Evolutionary conservation across 371 early-diverging fungal genomes (phyloP).

Genomic region (Choanephora cucurbitarum): DNA sequence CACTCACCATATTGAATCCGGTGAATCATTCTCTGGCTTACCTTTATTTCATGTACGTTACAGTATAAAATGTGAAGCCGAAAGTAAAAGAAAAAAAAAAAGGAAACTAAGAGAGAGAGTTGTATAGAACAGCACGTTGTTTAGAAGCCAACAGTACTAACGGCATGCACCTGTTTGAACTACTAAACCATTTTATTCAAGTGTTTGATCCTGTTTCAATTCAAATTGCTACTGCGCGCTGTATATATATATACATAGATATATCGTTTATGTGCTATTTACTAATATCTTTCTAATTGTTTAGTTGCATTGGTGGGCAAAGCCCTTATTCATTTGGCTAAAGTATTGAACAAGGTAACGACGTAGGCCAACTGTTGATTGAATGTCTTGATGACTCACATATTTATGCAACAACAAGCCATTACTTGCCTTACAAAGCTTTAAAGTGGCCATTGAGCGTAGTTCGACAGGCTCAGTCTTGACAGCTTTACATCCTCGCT

Average conservation of each 20-base stretch:
- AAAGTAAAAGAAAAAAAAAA: too few relatives aligned
- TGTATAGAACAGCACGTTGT: slow-evolving; percentile 46
- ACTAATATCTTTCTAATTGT: background rate
- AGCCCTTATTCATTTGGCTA: slow-evolving; percentile 47
- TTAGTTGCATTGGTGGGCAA: slow-evolving; percentile 49
- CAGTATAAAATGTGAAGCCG: too few relatives aligned
- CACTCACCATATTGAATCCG: slow-evolving; percentile 61
- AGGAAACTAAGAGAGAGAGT: too few relatives aligned
- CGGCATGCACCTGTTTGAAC: slow-evolving; percentile 33
- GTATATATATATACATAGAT: slow-evolving; percentile 26
- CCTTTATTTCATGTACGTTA: slow-evolving; percentile 62
- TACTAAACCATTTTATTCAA: slow-evolving; percentile 44
- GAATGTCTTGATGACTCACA: too few relatives aligned
- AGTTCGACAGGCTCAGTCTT: slow-evolving; percentile 47
- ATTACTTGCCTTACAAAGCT: slow-evolving; percentile 43
- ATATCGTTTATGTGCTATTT: too few relatives aligned
- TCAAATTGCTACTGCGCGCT: slow-evolving; percentile 39
- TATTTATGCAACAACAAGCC: too few relatives aligned
- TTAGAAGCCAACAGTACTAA: slow-evolving; percentile 25
- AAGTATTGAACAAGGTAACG: slow-evolving; percentile 29
- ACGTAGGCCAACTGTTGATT: too few relatives aligned
- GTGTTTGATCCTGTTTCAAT: slow-evolving; percentile 52
- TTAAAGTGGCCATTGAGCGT: slow-evolving; percentile 43
- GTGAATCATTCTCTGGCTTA: slow-evolving; percentile 55
- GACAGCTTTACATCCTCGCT: slow-evolving; percentile 60